phyloP scores from a whole-genome alignment of 345 rosid species.

The Sapria himalayana region DNA sequence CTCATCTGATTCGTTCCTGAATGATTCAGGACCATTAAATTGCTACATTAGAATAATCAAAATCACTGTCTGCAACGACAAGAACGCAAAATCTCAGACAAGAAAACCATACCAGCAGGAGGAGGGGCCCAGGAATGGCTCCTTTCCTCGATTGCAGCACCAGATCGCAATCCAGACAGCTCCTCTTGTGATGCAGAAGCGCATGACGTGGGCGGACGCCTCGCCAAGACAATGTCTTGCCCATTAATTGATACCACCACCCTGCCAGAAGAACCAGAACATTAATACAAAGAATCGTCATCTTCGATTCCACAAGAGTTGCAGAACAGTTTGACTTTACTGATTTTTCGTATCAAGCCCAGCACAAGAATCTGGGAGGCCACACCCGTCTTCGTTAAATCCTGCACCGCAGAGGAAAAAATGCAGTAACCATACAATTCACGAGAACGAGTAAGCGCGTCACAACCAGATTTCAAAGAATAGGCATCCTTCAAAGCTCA shows the following conservation, averaged over 20 bases:
- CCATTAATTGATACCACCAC: conserved; percentile 19
- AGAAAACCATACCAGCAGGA: conserved; percentile 22
- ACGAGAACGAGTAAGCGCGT: no score
- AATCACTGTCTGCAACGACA: neutral
- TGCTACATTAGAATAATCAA: no score
- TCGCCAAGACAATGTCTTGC: conserved; percentile 18
- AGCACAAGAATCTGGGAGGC: conserved; percentile 11
- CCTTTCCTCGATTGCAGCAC: conserved; percentile 15
- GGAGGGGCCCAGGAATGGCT: conserved; percentile 11
- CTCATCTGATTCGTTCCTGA: conserved; percentile 8
- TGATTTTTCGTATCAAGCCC: conserved; percentile 17
- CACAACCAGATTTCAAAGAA: no score
- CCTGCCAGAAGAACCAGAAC: conserved; percentile 9
- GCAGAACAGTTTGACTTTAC: conserved; percentile 15
- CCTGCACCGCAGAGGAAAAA: conserved; percentile 14
- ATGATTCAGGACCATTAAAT: conserved; percentile 12
- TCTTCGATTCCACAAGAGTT: neutral
- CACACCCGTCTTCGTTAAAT: conserved; percentile 19
- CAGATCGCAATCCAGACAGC: conserved; percentile 19
- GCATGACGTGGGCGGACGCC: conserved; percentile 19
- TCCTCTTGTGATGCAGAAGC: conserved; percentile 35
- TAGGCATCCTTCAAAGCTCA: no score
- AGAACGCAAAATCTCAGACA: neutral
- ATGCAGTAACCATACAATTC: no score
- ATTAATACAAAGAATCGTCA: neutral